A percentile compares a stretch with the other conserved stretches of the same genome.
phyloP scores from a whole-genome alignment of 208 protist genomes.

The Trypanosoma mega region DNA sequence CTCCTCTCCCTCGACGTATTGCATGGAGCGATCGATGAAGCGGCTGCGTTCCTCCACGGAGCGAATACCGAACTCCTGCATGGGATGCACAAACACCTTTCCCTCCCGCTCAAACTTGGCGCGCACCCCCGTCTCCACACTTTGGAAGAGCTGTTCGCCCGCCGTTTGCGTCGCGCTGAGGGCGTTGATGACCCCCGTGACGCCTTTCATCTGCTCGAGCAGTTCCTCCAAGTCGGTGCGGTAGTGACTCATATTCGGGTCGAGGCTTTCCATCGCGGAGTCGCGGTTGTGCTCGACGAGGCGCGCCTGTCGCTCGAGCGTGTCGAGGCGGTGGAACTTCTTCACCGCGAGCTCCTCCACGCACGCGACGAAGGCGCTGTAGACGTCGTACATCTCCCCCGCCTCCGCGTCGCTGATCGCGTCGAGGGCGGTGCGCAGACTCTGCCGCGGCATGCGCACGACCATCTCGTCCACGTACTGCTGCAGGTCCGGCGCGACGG shows the following conservation, averaged over 20 bases:
- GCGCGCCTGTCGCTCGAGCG: constrained; percentile 78
- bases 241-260: constrained; percentile 78
- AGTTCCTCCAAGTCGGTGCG: constrained; percentile 62
- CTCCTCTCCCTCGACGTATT: constrained; percentile 80
- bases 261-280: constrained; percentile 84
- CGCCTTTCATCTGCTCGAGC: constrained; percentile 65
- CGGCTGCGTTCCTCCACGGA: constrained; percentile 62
- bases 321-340: constrained; percentile 85
- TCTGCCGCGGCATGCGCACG: constrained; percentile 39
- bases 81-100: constrained; percentile 64
- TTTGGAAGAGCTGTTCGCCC: constrained; percentile 78
- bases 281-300: constrained; percentile 76
- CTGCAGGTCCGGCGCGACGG: constrained; percentile 48
- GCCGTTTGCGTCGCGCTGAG: constrained; percentile 82
- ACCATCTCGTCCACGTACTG: constrained; percentile 64
- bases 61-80: constrained; percentile 71
- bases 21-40: constrained; percentile 75
- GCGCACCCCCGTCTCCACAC: constrained; percentile 55
- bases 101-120: constrained; percentile 42
- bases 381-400: constrained; percentile 52
- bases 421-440: constrained; percentile 39
- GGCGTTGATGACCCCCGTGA: constrained; percentile 75
- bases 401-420: constrained; percentile 52
- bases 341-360: constrained; percentile 81
- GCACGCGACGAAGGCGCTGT: constrained; percentile 65